Conservation (phyloP, 2,329 filamentous ascomycete genomes). For the Arthrinium puccinioides region DNA sequence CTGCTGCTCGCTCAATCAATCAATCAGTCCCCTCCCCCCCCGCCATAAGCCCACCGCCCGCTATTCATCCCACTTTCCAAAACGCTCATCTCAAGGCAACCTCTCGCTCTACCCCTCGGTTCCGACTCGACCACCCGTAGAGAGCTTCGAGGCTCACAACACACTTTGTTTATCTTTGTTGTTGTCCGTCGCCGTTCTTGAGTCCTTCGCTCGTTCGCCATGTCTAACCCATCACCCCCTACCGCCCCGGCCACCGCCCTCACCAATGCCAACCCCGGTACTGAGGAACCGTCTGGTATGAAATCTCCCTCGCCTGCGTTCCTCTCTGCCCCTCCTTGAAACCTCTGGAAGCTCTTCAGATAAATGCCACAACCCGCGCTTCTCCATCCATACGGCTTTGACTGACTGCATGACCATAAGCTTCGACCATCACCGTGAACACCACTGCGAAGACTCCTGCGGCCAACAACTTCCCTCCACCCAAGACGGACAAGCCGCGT, state of each 20-base stretch:
- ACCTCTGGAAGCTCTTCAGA: not conserved
- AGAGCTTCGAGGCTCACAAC: conserved; percentile 3
- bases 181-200: not conserved
- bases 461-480: conserved; percentile 54
- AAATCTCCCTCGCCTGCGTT: not conserved
- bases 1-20: no score
- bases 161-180: no score
- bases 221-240: conserved; percentile 24
- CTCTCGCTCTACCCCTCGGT: conserved; percentile 2
- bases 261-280: conserved; percentile 9
- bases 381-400: not conserved
- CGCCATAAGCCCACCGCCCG: not conserved
- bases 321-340: not conserved
- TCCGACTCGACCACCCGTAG: conserved; percentile 1
- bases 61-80: conserved; percentile 5
- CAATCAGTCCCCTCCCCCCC: not conserved
- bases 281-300: conserved; percentile 3
- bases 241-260: conserved; percentile 14
- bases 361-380: not conserved
- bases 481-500: conserved; percentile 95
- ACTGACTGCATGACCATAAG: not conserved
- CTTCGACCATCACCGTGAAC: conserved; percentile 31
- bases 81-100: conserved; percentile 3
- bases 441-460: conserved; percentile 15
- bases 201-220: conserved; percentile 11